Evolutionary conservation across 2,329 filamentous ascomycete species (phyloP).

Genomic region (Botryotinia narcissicola): DNA sequence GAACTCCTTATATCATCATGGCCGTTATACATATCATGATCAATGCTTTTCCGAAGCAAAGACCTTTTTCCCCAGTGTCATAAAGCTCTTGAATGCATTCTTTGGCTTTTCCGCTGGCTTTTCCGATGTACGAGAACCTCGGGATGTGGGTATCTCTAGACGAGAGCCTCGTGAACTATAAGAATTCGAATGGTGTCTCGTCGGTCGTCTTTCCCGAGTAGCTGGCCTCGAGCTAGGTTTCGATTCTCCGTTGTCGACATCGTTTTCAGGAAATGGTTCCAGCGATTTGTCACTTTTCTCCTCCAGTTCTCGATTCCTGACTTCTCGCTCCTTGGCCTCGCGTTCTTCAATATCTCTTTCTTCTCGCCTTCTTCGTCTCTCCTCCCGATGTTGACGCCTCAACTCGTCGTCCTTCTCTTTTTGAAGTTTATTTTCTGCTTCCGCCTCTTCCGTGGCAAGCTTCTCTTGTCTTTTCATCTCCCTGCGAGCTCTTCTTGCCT

Average conservation of each 20-base stretch:
- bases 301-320: background rate
- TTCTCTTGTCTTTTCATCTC: slow-evolving; percentile 28
- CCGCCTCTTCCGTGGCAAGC: slow-evolving; percentile 13
- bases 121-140: slow-evolving; percentile 4
- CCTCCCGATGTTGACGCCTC: slow-evolving; percentile 9
- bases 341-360: slow-evolving; percentile 7
- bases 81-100: slow-evolving; percentile 17
- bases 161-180: slow-evolving; percentile 13
- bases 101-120: slow-evolving; percentile 18
- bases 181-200: slow-evolving; percentile 9
- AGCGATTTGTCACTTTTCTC: background rate
- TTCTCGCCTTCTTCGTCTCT: slow-evolving; percentile 11
- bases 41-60: slow-evolving; percentile 17
- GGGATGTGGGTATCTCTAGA: background rate
- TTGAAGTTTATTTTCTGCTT: slow-evolving; percentile 2
- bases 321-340: slow-evolving; percentile 10
- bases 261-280: slow-evolving; percentile 6
- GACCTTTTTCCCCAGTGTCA: slow-evolving; percentile 20
- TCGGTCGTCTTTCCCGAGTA: slow-evolving; percentile 11
- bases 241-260: slow-evolving; percentile 8
- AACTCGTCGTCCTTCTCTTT: slow-evolving; percentile 16
- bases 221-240: background rate
- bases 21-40: slow-evolving; percentile 6
- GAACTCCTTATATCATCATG: slow-evolving; percentile 6
- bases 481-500: slow-evolving; percentile 28